Conservation (phyloP, 164 flowering plant genomes). For the Hamamelis virginiana region DNA sequence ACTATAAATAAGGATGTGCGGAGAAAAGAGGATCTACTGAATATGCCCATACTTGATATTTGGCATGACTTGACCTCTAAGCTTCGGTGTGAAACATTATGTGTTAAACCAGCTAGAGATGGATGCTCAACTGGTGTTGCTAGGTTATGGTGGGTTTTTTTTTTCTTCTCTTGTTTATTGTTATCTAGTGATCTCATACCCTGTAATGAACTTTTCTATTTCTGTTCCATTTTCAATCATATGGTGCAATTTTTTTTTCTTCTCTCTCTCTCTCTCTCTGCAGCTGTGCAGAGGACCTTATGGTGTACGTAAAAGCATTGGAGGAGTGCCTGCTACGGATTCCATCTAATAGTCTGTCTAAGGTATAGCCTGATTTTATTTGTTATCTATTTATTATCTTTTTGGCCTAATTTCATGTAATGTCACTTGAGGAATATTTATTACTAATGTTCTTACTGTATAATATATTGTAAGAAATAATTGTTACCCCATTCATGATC, state of each 20-base stretch:
- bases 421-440: neutral
- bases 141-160: slow-evolving; percentile 57
- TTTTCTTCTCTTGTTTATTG: neutral
- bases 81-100: slow-evolving; percentile 66
- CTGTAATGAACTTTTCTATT: neutral
- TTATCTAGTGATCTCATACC: neutral
- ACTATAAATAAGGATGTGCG: slow-evolving; percentile 73
- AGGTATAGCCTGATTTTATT: slow-evolving; percentile 37
- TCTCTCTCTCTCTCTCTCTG: no score
- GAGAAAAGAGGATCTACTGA: slow-evolving; percentile 55
- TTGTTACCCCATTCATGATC: neutral
- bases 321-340: slow-evolving; percentile 48
- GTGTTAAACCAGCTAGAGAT: slow-evolving; percentile 89
- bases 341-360: slow-evolving; percentile 80
- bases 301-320: slow-evolving; percentile 60
- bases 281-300: slow-evolving; percentile 73
- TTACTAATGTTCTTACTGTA: neutral
- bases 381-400: neutral
- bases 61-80: slow-evolving; percentile 67
- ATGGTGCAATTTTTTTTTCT: neutral
- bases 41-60: slow-evolving; percentile 29
- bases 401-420: no score
- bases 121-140: slow-evolving; percentile 99
- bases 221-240: neutral
- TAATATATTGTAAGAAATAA: neutral